Conservation (phyloP, 352 stramenopile species). For the Phytophthora nicotianae region DNA sequence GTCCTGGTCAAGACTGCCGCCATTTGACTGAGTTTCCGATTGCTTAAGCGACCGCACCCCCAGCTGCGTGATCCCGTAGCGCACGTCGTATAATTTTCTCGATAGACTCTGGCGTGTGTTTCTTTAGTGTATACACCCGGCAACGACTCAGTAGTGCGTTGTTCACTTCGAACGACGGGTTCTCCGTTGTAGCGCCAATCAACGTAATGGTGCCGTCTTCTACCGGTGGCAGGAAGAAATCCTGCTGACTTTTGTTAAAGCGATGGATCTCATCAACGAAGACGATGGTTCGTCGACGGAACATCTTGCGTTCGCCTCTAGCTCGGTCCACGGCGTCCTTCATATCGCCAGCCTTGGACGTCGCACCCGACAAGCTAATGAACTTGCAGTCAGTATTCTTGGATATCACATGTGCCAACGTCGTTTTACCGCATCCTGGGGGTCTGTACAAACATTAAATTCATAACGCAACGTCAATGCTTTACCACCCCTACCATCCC, state of each 20-base stretch:
- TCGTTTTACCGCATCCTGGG: conserved; percentile 89
- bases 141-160: conserved; percentile 83
- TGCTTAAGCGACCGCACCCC: conserved; percentile 39
- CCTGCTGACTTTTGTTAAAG: conserved; percentile 90
- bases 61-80: conserved; percentile 37
- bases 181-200: conserved; percentile 91
- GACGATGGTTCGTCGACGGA: conserved; percentile 73
- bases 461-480: conserved; percentile 8
- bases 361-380: conserved; percentile 71
- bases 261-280: conserved; percentile 91
- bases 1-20: conserved; percentile 1
- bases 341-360: conserved; percentile 73
- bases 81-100: conserved; percentile 70
- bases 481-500: not conserved
- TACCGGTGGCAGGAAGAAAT: conserved; percentile 85
- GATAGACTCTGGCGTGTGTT: conserved; percentile 69
- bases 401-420: conserved; percentile 78
- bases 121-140: conserved; percentile 79
- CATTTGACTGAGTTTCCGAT: conserved; percentile 13
- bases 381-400: conserved; percentile 74
- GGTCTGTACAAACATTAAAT: conserved; percentile 39
- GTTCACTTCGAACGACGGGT: conserved; percentile 90
- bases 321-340: conserved; percentile 79
- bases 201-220: conserved; percentile 87
- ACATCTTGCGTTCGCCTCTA: conserved; percentile 62